Percentiles rank a stretch among this genome's conserved stretches.
phyloP scores from a whole-genome alignment of 169 alveolate genomes.

The Babesia ovata region DNA sequence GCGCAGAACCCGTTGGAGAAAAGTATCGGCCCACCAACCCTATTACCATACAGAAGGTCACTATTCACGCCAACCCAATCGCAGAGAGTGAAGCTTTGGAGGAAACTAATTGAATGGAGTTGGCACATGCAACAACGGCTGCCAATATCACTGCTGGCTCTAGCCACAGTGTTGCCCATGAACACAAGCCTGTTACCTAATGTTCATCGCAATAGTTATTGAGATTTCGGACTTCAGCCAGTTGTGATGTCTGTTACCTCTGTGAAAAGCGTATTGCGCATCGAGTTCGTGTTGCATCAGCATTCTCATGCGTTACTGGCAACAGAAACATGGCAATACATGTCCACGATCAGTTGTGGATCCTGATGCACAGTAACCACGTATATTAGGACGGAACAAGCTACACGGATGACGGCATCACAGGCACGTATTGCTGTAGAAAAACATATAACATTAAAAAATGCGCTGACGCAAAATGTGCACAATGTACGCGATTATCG shows the following conservation, averaged over 20 bases:
- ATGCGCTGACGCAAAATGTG: conserved; percentile 2
- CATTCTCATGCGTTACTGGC: too few species aligned
- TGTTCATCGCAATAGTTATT: too few species aligned
- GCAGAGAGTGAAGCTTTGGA: conserved; percentile 81
- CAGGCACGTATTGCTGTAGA: background rate
- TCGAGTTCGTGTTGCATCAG: too few species aligned
- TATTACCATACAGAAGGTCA: conserved; percentile 73
- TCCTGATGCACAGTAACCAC: too few species aligned
- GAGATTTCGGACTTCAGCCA: too few species aligned
- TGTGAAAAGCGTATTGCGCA: too few species aligned
- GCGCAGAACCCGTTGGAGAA: conserved; percentile 81
- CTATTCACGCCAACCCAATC: conserved; percentile 89
- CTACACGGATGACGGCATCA: too few species aligned
- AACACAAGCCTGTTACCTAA: background rate
- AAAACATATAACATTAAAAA: background rate
- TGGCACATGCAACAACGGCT: background rate
- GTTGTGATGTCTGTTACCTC: too few species aligned
- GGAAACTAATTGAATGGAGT: background rate
- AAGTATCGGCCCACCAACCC: conserved; percentile 82
- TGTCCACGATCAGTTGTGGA: too few species aligned
- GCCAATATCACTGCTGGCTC: background rate
- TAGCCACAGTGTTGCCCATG: background rate
- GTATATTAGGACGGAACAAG: too few species aligned
- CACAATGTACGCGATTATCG: conserved; percentile 29
- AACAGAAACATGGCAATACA: too few species aligned